Evolutionary conservation across 768 basidiomycete genomes (phyloP), one percentile per base, ranked within the genome.

Genomic region (Amyloporia xantha): DNA sequence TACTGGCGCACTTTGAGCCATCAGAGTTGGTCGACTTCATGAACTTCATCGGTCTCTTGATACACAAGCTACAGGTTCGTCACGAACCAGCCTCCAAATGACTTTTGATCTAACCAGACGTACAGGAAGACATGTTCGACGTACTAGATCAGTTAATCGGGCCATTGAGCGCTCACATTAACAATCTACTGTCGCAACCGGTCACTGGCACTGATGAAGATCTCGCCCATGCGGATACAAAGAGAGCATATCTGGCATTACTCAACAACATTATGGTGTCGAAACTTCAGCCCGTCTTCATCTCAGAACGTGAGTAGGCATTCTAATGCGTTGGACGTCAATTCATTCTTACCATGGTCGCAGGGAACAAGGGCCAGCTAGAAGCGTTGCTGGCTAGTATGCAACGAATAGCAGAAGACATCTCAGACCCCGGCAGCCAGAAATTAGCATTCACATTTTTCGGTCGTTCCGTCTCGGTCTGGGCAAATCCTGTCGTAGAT

Each of bases 1-100:
- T 98, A n/a, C 79, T 98, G 44, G 78, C 83, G 2, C 89, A 95
- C 57, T 93, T 94, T 59, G 91, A 96, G 55, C 86, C 92, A 1
- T 79, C 85, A 5, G 96, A 99, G 65, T 71, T 99, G 49, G 84
- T 87, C 24, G 96, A 99, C 62, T 95, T 98, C 59, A 85, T 98
- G 76, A 87, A 85, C 59, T 98, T 99, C 71, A 86, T 99, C 47
- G 86, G 86, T 5, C 72, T 96, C 7, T 71, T 97, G 46, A 84
- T 94, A 45, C 91, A 95, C 64, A 89, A 89, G 62, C 78, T 98
- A 47, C 89, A 91, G 74, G 94, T 92, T 51, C 47, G 65, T 53
- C 20, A 12, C 2, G 10, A 19, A 2, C n/a, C 3, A 26, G 45
- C 17, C 44, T 47, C 37, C n/a, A 20, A 43, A 23, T 21, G 19